Base-by-base conservation (phyloP, 1,284 basidiomycete species). In the Cystobasidium sp. region DNA sequence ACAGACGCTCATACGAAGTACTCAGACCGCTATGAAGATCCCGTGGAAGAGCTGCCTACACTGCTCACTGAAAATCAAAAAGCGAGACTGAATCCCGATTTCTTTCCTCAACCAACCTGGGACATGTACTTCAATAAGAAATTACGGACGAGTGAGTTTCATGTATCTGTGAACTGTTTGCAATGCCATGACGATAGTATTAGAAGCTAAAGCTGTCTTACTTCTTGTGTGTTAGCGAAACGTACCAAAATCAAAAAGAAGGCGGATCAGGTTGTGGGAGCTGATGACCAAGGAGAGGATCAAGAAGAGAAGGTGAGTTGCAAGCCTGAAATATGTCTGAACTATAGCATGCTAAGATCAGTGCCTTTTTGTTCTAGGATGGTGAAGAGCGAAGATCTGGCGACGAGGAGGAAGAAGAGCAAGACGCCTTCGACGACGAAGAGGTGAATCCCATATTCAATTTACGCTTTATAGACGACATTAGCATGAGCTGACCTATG, bases 11-110 rank as follows among this genome's bases (percentile, higher is more conserved):
- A 73, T 18, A 52, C 70, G 9, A 65, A 66, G 44, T 73, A 64
- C 53, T 65, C 70, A 24, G 70, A 73, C 43, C 70, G 70, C 18
- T 73, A 73, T 73, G 70, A 73, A 65, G 70, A 56, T 59, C 56
- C 70, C 16, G 63, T 52, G 3, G 70, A 73, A 24, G 47, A 61
- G n/a, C 37, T 73, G 62, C 70, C 70, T 7, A 47, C 56, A 20
- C 31, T 73, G 20, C 49, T 49, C 22, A 58, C 66, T 31, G 66
- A 68, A 46, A 52, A 46, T 22, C 56, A 62, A 20, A 73, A 73
- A 62, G 70, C 56, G 5, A 49, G 70, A 24, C 51, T 73, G 12
- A 73, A 73, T 52, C 70, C 62, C 20, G 51, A 44, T 22, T 73
- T 73, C 53, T 73, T 73, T 39, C 70, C 70, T 24, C 62, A 53